Percentiles rank a stretch among this genome's conserved stretches.
phyloP scores from a whole-genome alignment of 176 grass and related monocot genomes.

The Microstegium vimineum region DNA sequence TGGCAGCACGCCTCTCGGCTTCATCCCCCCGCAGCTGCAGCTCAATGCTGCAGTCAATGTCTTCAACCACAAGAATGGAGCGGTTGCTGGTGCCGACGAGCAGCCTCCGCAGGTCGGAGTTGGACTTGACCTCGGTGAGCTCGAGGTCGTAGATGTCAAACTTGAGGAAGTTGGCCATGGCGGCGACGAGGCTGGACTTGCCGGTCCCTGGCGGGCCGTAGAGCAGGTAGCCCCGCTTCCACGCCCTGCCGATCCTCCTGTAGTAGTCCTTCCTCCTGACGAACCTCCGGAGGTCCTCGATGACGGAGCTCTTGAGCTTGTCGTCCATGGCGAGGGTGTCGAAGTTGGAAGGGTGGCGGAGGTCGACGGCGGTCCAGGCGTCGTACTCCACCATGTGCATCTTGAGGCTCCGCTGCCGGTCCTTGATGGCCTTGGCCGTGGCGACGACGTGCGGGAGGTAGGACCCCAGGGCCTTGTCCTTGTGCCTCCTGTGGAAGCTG shows the following conservation, averaged over 20 bases:
- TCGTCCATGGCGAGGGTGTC: slow-evolving; percentile 54
- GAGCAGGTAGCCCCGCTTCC: slow-evolving; percentile 56
- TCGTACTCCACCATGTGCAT: slow-evolving; percentile 47
- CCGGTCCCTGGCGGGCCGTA: slow-evolving; percentile 32
- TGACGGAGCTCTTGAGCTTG: slow-evolving; percentile 27
- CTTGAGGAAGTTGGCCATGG: slow-evolving; percentile 57
- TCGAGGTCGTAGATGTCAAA: slow-evolving; percentile 63
- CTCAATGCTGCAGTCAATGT: slow-evolving; percentile 48
- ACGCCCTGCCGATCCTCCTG: slow-evolving; percentile 49
- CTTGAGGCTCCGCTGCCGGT: slow-evolving; percentile 34
- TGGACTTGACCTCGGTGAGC: slow-evolving; percentile 39
- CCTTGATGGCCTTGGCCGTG: slow-evolving; percentile 34
- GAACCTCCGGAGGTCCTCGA: slow-evolving; percentile 47
- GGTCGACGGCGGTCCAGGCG: slow-evolving; percentile 38
- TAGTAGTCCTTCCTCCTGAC: slow-evolving; percentile 55
- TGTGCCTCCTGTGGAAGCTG: slow-evolving; percentile 60
- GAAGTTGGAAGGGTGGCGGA: slow-evolving; percentile 62
- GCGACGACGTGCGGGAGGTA: slow-evolving; percentile 56
- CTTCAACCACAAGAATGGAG: slow-evolving; percentile 45
- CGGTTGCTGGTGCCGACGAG: slow-evolving; percentile 37
- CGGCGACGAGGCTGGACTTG: slow-evolving; percentile 48
- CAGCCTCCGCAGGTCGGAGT: slow-evolving; percentile 34
- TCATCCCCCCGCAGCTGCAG: slow-evolving; percentile 31
- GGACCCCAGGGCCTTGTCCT: slow-evolving; percentile 31
- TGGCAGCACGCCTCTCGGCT: neutral